These are phyloP conservation scores for Oropetium thomaeum DNA, from an alignment of 176 grass and related monocot genomes.

Conservation along the genomic window DNA sequence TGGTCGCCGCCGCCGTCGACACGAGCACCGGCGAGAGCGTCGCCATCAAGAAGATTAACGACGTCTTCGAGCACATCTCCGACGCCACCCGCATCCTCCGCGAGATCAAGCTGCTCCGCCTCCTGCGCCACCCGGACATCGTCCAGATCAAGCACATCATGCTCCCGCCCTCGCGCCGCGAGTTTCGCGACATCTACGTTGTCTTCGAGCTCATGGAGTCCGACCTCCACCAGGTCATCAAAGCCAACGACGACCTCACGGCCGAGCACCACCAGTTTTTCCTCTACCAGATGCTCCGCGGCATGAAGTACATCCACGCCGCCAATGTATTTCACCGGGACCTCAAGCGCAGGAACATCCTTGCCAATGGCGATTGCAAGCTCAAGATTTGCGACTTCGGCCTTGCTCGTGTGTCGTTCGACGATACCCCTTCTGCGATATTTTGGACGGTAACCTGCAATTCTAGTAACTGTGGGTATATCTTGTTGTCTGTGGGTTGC, in stretches of 20 bases:
- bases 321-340: slow-evolving; percentile 82
- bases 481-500: not conserved
- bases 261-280: slow-evolving; percentile 78
- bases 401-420: slow-evolving; percentile 75
- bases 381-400: slow-evolving; percentile 88
- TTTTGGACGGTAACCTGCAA: slow-evolving; percentile 68
- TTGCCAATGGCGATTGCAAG: slow-evolving; percentile 77
- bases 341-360: slow-evolving; percentile 83
- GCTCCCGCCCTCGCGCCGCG: slow-evolving; percentile 64
- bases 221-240: slow-evolving; percentile 85
- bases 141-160: slow-evolving; percentile 89
- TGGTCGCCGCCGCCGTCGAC: slow-evolving; percentile 66
- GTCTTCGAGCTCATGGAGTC: slow-evolving; percentile 89
- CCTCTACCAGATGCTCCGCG: slow-evolving; percentile 75
- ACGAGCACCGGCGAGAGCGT: slow-evolving; percentile 59
- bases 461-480: not conserved
- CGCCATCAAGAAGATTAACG: slow-evolving; percentile 78
- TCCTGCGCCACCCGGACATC: slow-evolving; percentile 71
- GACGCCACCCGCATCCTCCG: slow-evolving; percentile 79
- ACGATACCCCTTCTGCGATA: slow-evolving; percentile 72
- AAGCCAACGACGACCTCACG: slow-evolving; percentile 67
- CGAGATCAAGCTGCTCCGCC: slow-evolving; percentile 79
- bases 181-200: slow-evolving; percentile 74
- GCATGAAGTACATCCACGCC: slow-evolving; percentile 72
- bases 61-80: slow-evolving; percentile 81